phyloP scores from a whole-genome alignment of 2,329 filamentous ascomycete genomes.

The Botrytis aclada region DNA sequence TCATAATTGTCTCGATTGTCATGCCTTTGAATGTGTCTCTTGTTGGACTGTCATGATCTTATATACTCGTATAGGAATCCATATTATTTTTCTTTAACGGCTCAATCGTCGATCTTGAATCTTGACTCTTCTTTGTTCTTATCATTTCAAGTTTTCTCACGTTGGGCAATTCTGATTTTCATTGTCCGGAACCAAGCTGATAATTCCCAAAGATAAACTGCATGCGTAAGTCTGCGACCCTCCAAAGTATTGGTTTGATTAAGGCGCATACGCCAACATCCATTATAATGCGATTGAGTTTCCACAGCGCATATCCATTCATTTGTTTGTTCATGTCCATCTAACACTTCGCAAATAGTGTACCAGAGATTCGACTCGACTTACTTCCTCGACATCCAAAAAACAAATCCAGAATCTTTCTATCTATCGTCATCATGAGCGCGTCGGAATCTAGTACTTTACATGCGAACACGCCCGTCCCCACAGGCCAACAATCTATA shows the following conservation, averaged over 20 bases:
- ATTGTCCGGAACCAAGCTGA: slow-evolving; percentile 15
- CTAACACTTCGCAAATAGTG: slow-evolving; percentile 11
- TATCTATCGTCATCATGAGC: slow-evolving; percentile 30
- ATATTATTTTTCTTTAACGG: neutral
- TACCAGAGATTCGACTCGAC: neutral
- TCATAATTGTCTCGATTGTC: neutral
- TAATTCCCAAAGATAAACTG: slow-evolving; percentile 18
- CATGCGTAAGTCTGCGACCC: slow-evolving; percentile 27
- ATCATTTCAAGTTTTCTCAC: neutral
- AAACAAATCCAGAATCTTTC: neutral
- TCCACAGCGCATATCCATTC: slow-evolving; percentile 22
- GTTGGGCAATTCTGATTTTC: neutral
- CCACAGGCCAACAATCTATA: slow-evolving; percentile 24
- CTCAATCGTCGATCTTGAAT: neutral
- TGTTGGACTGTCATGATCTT: neutral
- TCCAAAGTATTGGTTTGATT: slow-evolving; percentile 27
- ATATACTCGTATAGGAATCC: neutral
- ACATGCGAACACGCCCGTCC: slow-evolving; percentile 33
- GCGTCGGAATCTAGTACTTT: slow-evolving; percentile 34
- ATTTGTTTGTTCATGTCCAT: slow-evolving; percentile 21
- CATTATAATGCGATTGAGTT: slow-evolving; percentile 19
- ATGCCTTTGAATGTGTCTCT: neutral
- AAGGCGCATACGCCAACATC: slow-evolving; percentile 24
- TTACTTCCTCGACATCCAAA: neutral
- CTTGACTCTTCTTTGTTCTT: neutral